Conservation (phyloP, 1,284 basidiomycete species). For the Afroboletus lepidellus region DNA sequence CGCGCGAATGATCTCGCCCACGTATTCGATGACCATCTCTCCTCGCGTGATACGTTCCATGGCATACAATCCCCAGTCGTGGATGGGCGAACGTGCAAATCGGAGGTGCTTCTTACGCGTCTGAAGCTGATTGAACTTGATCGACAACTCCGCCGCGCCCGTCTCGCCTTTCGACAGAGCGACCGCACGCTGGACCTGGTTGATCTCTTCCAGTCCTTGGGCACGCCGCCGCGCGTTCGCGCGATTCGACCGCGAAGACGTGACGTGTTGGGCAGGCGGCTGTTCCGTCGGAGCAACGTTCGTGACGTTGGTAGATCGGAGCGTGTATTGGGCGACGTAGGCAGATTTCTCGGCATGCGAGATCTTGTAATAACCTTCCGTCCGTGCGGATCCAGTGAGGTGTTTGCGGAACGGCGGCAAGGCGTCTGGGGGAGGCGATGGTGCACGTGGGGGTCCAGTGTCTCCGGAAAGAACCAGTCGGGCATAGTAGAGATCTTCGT, state of each 20-base stretch:
- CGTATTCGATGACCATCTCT: slow-evolving; percentile 99
- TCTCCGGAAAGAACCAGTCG: slow-evolving; percentile 56
- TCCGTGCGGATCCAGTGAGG: slow-evolving; percentile 80
- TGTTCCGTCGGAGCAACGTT: slow-evolving; percentile 40
- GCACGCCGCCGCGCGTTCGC: slow-evolving; percentile 92
- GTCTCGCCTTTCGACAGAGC: slow-evolving; percentile 73
- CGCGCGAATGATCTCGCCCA: slow-evolving; percentile 94
- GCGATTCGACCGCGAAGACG: slow-evolving; percentile 87
- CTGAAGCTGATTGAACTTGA: slow-evolving; percentile 99
- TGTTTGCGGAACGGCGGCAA: slow-evolving; percentile 63
- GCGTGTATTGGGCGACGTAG: slow-evolving; percentile 80
- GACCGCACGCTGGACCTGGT: slow-evolving; percentile 74
- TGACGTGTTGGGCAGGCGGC: slow-evolving; percentile 55
- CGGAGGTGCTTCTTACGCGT: slow-evolving; percentile 97
- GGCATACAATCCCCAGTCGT: slow-evolving; percentile 97
- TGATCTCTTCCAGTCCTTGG: slow-evolving; percentile 94
- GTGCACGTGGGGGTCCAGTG: slow-evolving; percentile 25
- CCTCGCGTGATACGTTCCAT: slow-evolving; percentile 92
- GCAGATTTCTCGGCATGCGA: slow-evolving; percentile 88
- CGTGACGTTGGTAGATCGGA: slow-evolving; percentile 46
- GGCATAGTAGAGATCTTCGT: slow-evolving; percentile 89
- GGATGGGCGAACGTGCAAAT: slow-evolving; percentile 94
- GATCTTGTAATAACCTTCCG: slow-evolving; percentile 95
- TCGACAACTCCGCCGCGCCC: slow-evolving; percentile 59
- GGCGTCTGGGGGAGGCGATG: slow-evolving; percentile 32